Conservation (phyloP, 495 filamentous ascomycete species). For the Penicillium silybi region DNA sequence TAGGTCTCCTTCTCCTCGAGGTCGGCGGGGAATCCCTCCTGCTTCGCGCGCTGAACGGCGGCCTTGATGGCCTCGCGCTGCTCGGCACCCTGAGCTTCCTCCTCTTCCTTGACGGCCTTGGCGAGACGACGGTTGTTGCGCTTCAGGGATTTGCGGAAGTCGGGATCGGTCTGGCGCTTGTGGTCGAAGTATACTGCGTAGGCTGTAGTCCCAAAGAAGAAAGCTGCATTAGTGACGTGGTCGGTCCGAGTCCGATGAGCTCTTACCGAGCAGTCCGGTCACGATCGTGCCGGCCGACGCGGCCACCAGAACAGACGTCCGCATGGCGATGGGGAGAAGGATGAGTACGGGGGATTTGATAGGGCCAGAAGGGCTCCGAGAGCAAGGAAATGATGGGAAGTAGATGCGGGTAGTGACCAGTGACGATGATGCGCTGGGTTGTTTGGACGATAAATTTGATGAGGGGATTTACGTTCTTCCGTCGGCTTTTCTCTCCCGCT, state of each 20-base stretch:
- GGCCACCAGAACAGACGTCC: slow-evolving; percentile 68
- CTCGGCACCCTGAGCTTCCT: slow-evolving; percentile 58
- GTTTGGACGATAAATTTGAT: slow-evolving; percentile 38
- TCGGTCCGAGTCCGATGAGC: slow-evolving; percentile 1
- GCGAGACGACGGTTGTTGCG: slow-evolving; percentile 74
- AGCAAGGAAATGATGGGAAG: not conserved
- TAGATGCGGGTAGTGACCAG: not conserved
- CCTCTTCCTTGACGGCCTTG: slow-evolving; percentile 72
- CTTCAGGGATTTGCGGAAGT: slow-evolving; percentile 82
- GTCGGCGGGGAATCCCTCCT: slow-evolving; percentile 85
- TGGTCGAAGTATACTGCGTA: slow-evolving; percentile 96
- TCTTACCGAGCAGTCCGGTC: slow-evolving; percentile 71
- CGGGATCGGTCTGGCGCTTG: slow-evolving; percentile 77
- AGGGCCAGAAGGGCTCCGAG: slow-evolving; percentile 7
- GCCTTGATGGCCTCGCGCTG: slow-evolving; percentile 70
- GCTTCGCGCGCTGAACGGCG: slow-evolving; percentile 71
- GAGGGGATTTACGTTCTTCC: slow-evolving; percentile 41
- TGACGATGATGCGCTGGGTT: slow-evolving; percentile 14
- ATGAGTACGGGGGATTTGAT: not conserved
- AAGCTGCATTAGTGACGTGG: not conserved
- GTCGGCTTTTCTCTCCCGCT: slow-evolving; percentile 37
- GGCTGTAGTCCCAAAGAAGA: slow-evolving; percentile 28
- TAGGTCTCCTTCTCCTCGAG: slow-evolving; percentile 87
- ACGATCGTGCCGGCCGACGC: slow-evolving; percentile 68
- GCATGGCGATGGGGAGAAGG: slow-evolving; percentile 39